Base-by-base conservation (phyloP, 2,329 filamentous ascomycete species). In the Ustulina deusta region DNA sequence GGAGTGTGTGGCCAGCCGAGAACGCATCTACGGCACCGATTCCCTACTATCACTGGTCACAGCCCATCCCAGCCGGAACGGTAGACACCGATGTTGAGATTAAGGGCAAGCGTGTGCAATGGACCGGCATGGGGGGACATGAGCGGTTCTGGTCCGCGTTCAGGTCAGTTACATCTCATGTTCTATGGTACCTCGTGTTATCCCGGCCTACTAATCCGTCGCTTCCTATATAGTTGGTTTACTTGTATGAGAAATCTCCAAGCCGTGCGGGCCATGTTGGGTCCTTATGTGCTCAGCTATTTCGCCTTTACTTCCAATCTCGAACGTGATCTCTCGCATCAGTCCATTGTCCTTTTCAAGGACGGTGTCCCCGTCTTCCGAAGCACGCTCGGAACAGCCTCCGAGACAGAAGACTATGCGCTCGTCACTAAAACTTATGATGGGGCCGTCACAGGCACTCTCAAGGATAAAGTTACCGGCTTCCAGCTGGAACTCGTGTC, bases 391-490 rank as follows among this genome's bases (percentile, higher is more conserved):
- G 36, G 44, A 9, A 40, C 32, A 15, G 17, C 40, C 2, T 69
- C 69, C 13, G 62, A 66, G 2, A 69, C 63, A 10, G 69, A 71
- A n/a, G 60, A 69, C 46, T 69, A 66, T n/a, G 56, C 55, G 3
- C 32, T 64, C 11, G 36, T 62, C 25, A 61, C 42, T 2, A 72
- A 72, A 11, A 70, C 67, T 1, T 72, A 72, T 2, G 67, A 63
- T 0, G 71, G 71, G 1, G 38, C 40, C 10, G 63, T 70, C 3
- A 72, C 72, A 10, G 66, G 67, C 17, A 69, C 52, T 13, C 64
- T 73, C 1, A 65, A 72, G 34, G 67, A 72, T 27, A 69, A 70
- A 27, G 68, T 63, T 13, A 70, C 68, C 2, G 68, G 68, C 27
- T 68, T 62, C 27, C 51, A 70, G 55, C 22, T 70, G 54, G 65